Conservation (phyloP, 306 rosid genomes). For the Ceratonia siliqua region DNA sequence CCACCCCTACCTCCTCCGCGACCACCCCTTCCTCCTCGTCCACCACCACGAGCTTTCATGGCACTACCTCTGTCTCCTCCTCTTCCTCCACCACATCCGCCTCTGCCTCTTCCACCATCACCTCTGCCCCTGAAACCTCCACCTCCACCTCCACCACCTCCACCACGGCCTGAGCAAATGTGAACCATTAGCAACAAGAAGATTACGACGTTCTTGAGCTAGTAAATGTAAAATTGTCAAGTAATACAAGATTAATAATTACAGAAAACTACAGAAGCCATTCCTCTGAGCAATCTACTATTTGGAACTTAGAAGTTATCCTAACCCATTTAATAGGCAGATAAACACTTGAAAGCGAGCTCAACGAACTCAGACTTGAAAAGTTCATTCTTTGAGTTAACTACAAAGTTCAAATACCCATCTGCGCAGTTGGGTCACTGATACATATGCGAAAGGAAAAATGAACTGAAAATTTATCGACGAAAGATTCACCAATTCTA, state of each 20-base stretch:
- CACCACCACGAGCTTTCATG: not conserved
- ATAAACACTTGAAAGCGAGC: not conserved
- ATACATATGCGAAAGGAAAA: not conserved
- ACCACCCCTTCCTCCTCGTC: slow-evolving; percentile 24
- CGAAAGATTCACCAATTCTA: not conserved
- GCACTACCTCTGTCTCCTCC: slow-evolving; percentile 12
- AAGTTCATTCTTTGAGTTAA: not conserved
- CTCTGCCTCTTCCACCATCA: slow-evolving; percentile 32
- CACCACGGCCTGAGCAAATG: slow-evolving; percentile 37
- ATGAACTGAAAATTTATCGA: not conserved
- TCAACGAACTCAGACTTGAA: not conserved
- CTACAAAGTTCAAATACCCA: not conserved
- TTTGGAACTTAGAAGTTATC: not conserved
- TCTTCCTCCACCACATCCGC: slow-evolving; percentile 24
- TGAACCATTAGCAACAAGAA: not conserved
- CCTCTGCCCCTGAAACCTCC: slow-evolving; percentile 36
- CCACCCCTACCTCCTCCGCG: slow-evolving; percentile 28
- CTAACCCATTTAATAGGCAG: not conserved
- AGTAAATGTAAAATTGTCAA: not conserved
- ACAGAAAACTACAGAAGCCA: not conserved
- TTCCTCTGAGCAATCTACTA: not conserved
- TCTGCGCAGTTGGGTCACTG: not conserved
- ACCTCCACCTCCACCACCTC: slow-evolving; percentile 31
- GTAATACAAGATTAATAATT: not conserved
- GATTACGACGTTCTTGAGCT: not conserved